phyloP scores from a whole-genome alignment of 176 grass and related monocot species.

The Lolium multiflorum region DNA sequence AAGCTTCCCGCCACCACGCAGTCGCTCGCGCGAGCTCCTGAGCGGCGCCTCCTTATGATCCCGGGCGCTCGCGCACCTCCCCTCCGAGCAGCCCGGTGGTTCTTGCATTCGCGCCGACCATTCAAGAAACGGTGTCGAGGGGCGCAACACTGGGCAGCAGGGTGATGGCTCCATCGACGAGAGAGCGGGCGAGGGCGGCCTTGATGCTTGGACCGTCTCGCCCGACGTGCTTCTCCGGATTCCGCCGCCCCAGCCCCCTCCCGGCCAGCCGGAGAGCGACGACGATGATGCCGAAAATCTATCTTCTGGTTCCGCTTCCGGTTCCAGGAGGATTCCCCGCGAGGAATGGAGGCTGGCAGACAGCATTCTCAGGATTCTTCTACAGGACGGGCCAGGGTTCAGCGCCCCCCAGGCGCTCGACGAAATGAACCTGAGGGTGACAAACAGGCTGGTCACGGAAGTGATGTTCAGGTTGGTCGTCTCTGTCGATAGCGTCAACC shows the following conservation, averaged over 20 bases:
- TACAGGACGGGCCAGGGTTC: constrained; percentile 88
- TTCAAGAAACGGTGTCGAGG: constrained; percentile 26
- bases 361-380: constrained; percentile 65
- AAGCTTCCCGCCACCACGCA: constrained; percentile 4
- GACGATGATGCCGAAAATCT: constrained; percentile 44
- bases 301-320: not conserved
- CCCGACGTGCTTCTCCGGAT: constrained; percentile 64
- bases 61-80: constrained; percentile 31
- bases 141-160: not conserved
- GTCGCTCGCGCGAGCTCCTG: constrained; percentile 14
- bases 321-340: constrained; percentile 32
- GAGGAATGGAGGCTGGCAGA: constrained; percentile 49
- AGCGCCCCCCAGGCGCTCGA: constrained; percentile 69
- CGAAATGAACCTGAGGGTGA: constrained; percentile 65
- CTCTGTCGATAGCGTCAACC: constrained; percentile 60
- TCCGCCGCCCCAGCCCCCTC: constrained; percentile 38
- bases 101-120: constrained; percentile 49
- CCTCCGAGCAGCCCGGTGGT: constrained; percentile 29
- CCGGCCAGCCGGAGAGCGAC: constrained; percentile 26
- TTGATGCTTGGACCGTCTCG: constrained; percentile 44
- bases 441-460: constrained; percentile 63
- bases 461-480: constrained; percentile 66
- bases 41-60: constrained; percentile 9
- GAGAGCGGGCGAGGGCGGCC: constrained; percentile 19
- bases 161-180: constrained; percentile 1